phyloP scores from a whole-genome alignment of 345 rosid species.

The Dipteronia dyeriana region DNA sequence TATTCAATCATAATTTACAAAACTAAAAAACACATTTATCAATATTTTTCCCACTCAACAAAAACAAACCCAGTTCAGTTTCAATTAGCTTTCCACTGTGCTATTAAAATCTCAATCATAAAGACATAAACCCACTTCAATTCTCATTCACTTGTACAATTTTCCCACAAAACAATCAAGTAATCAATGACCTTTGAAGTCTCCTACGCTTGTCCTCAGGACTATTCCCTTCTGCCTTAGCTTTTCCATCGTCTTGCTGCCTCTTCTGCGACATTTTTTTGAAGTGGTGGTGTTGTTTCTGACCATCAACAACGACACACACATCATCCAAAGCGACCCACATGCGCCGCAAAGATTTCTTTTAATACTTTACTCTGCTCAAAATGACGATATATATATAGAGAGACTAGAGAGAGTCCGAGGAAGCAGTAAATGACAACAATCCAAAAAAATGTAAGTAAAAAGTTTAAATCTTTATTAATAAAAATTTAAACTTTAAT shows the following conservation, averaged over 20 bases:
- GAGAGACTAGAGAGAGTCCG: not conserved
- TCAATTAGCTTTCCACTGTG: not conserved
- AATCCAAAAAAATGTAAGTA: slow-evolving; percentile 26
- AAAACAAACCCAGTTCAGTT: slow-evolving; percentile 19
- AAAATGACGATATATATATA: not conserved
- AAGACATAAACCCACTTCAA: slow-evolving; percentile 12
- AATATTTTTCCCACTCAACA: not conserved
- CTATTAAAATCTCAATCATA: not conserved
- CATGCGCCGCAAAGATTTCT: slow-evolving; percentile 29
- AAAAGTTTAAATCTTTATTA: not conserved
- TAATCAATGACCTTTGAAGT: slow-evolving; percentile 44
- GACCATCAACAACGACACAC: slow-evolving; percentile 8
- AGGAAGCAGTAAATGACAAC: slow-evolving; percentile 15
- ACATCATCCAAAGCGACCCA: slow-evolving; percentile 30
- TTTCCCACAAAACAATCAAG: not conserved
- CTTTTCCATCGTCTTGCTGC: slow-evolving; percentile 70
- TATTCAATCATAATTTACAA: too few species aligned
- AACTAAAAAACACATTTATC: not conserved
- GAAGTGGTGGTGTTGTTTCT: slow-evolving; percentile 14
- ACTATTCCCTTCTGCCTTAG: slow-evolving; percentile 45
- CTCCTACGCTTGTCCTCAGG: slow-evolving; percentile 77
- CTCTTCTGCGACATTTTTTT: slow-evolving; percentile 83
- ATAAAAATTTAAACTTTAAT: not conserved
- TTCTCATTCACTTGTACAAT: not conserved
- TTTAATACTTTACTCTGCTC: not conserved